Base-by-base conservation (phyloP, 768 basidiomycete species). In the Suillus spraguei region DNA sequence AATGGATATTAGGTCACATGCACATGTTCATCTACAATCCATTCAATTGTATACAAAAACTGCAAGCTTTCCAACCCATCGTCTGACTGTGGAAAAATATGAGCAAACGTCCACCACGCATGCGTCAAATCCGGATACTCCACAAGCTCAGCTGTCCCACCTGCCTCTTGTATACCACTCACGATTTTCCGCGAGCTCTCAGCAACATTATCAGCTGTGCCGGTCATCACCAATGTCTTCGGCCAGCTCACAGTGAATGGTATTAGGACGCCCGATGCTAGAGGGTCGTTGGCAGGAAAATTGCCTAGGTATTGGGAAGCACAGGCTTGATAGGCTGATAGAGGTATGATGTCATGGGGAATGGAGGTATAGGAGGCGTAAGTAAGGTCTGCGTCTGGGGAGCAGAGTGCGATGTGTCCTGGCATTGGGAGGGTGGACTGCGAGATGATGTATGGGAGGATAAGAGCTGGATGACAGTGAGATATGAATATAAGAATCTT, bases 401-500 rank as follows among this genome's bases (percentile, higher is more conserved):
- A 78, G 35, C 90, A 78, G n/a, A 88, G 74, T 32, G 85, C 76
- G 65, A 92, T 74, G 64, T 89, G 85, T 0, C 74, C 71, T 50
- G 85, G 84, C 39, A 88, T 76, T 4, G 77, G 76, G 49, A 76
- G 70, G 17, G 84, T 88, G 33, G 86, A 85, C 14, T 38, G 38
- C 2, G 38, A 14, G 3, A 38, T 38, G 13, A 75, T 70, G 42
- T 73, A 72, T 11, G 73, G 64, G 35, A 73, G 42, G 4, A 72
- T 63, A 11, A 74, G 6, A 33, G 71, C 73, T 69, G 17, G 42
- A 38, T 55, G 5, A 1, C 9, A 16, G 16, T 14, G 47, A 59
- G 39, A 59, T 44, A 44, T 4, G 16, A 11, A 38, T 20, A 28
- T 13, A 38, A 38, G 1, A 36, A 36, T 2, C n/a, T 38, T 38